Base-by-base conservation (phyloP, 176 grass and related monocot genomes). In the Avena insularis region DNA sequence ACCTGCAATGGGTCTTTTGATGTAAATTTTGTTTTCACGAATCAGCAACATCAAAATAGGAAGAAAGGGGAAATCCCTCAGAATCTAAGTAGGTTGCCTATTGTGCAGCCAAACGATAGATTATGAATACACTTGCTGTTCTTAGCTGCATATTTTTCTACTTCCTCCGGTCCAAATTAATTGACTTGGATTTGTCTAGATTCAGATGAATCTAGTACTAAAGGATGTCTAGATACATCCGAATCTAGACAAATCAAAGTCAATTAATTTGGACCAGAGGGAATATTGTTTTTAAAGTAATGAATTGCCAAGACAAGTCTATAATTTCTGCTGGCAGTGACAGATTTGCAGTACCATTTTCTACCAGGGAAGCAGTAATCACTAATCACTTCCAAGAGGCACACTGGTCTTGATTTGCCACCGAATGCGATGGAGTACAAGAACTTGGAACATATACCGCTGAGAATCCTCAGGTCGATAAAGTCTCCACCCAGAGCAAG, bases 291-390 rank as follows among this genome's bases (percentile, higher is more conserved):
- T 73, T 75, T 81, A 50, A 35, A 84, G 23, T 65, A 33, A 55
- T 25, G 68, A 67, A 60, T 85, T 59, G 48, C 17, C 36, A 43
- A 85, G 60, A 36, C 8, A 48, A 82, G 49, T 51, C 73, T 75
- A 49, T 23, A 55, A 66, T 59, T 85, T 86, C 19, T 23, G 10
- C 60, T 49, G 73, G 46, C 54, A 56, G 51, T 51, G 45, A 25
- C 9, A 68, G 46, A 12, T 65, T 81, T 49, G 64, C 49, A 73
- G 71, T 90, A 83, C 73, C 31, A 62, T 13, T 53, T 79, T 72
- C 33, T 79, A 56, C 47, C 17, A 75, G 78, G 19, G 70, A 59
- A 82, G 71, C 46, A 51, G 51, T 31, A 63, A 61, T 77, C 20
- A 71, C n/a, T 9, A 73, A 20, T 71, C 36, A 71, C 68, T 71